A percentile compares a stretch with the other conserved stretches of the same genome.
Conservation (phyloP, 345 rosid genomes). For the Psidium guajava region DNA sequence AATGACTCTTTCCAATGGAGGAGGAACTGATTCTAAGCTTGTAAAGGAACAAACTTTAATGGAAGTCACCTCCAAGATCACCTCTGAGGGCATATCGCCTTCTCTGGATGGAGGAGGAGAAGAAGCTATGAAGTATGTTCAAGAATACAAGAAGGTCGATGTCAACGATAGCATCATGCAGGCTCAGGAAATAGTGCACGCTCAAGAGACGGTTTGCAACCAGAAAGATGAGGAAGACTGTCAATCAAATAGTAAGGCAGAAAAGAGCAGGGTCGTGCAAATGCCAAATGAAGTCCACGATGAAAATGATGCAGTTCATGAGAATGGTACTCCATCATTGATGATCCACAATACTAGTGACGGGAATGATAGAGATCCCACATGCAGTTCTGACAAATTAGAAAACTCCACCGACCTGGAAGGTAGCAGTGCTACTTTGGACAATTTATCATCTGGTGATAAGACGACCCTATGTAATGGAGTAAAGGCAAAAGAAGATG, state of each 20-base stretch:
- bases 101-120: neutral
- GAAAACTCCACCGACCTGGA: conserved; percentile 12
- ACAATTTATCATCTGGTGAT: conserved; percentile 18
- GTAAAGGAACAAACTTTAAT: neutral
- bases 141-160: neutral
- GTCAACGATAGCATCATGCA: neutral
- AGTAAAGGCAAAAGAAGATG: conserved; percentile 17
- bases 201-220: neutral
- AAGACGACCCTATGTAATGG: conserved; percentile 2
- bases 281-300: neutral
- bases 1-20: conserved; percentile 25
- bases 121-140: neutral
- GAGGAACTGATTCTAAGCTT: conserved; percentile 15
- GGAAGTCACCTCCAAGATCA: neutral
- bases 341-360: neutral
- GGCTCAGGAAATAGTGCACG: neutral
- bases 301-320: neutral
- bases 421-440: conserved; percentile 16
- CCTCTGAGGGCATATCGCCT: neutral
- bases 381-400: conserved; percentile 3
- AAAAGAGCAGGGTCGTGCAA: neutral
- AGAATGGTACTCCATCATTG: neutral
- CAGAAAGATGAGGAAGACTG: neutral
- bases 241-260: neutral
- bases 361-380: neutral